Evolutionary conservation across 495 filamentous ascomycete genomes (phyloP), one percentile per base, ranked within the genome.

Genomic region (Antarctomyces pellizariae): DNA sequence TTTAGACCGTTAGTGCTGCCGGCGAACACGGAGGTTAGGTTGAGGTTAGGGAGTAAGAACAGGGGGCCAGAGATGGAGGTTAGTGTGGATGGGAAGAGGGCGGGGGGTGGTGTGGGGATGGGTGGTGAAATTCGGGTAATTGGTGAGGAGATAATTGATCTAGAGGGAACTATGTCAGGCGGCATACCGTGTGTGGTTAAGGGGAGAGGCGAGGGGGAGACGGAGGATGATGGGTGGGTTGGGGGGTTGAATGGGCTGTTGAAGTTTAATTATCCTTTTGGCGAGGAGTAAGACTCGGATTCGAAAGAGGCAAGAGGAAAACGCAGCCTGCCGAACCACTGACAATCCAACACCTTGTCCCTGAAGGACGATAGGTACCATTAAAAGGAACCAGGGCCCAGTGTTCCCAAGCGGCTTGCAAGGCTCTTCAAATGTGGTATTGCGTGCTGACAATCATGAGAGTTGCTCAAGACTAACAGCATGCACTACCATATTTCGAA

Each of bases 251-350:
- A 93, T 49, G 77, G 77, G 25, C 44, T 95, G 38, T 53, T 97
- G 40, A 97, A 97, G 53, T 97, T 95, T 40, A 97, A 97, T 45
- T 75, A 92, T 53, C 82, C 89, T 2, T 93, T 97, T 55, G 86
- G 86, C 0, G 79, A 90, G 42, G 58, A 71, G 29, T 10, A n/a
- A n/a, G n/a, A n/a, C n/a, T n/a, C n/a, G n/a, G n/a, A n/a, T n/a
- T n/a, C n/a, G n/a, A n/a, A n/a, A n/a, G n/a, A n/a, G n/a, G n/a
- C n/a, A n/a, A n/a, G n/a, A n/a, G n/a, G n/a, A n/a, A n/a, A n/a
- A n/a, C n/a, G n/a, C n/a, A n/a, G n/a, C n/a, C n/a, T n/a, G n/a
- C n/a, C n/a, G n/a, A n/a, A n/a, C n/a, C n/a, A n/a, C n/a, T n/a
- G n/a, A n/a, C n/a, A n/a, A n/a, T n/a, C n/a, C n/a, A n/a, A n/a